These are phyloP conservation scores for Alternaria ethzedia DNA, from an alignment of 2,329 filamentous ascomycete species.

Conservation along the genomic window DNA sequence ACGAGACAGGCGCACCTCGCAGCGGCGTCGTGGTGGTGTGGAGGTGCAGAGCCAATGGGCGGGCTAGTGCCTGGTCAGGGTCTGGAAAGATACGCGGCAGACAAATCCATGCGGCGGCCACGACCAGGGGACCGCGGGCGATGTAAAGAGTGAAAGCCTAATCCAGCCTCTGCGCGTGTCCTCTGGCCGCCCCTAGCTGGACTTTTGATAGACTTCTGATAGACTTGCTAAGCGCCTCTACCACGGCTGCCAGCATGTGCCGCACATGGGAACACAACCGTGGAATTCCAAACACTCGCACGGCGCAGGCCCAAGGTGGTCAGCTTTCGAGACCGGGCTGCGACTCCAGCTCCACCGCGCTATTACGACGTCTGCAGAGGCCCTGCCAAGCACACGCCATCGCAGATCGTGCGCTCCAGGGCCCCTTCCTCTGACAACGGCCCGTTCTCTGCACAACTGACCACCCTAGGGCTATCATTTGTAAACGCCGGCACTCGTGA, in stretches of 20 bases:
- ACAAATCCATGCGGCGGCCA: background rate
- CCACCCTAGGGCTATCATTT: background rate
- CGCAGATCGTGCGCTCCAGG: constrained; percentile 11
- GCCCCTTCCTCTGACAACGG: background rate
- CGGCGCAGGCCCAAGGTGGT: constrained; percentile 2
- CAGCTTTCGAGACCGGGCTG: constrained; percentile 22
- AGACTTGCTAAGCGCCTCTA: background rate
- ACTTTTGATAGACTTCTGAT: background rate
- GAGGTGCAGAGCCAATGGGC: constrained; percentile 14
- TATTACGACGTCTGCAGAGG: constrained; percentile 11
- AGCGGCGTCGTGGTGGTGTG: constrained; percentile 7
- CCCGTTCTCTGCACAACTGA: background rate
- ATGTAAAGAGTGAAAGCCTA: background rate
- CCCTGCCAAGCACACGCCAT: constrained; percentile 23
- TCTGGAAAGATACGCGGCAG: constrained; percentile 11
- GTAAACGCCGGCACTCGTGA: background rate
- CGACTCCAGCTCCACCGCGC: constrained; percentile 22
- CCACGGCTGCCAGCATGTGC: background rate
- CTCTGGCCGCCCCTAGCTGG: background rate
- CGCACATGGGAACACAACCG: background rate
- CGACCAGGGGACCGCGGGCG: background rate
- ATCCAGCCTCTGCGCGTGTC: background rate
- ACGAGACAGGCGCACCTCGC: constrained; percentile 6
- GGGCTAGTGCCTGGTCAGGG: constrained; percentile 9
- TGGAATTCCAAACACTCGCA: background rate